Evolutionary conservation across 177 flowering plant species (phyloP), one percentile per base, ranked within the genome.

Genomic region (Tripterygium wilfordii): DNA sequence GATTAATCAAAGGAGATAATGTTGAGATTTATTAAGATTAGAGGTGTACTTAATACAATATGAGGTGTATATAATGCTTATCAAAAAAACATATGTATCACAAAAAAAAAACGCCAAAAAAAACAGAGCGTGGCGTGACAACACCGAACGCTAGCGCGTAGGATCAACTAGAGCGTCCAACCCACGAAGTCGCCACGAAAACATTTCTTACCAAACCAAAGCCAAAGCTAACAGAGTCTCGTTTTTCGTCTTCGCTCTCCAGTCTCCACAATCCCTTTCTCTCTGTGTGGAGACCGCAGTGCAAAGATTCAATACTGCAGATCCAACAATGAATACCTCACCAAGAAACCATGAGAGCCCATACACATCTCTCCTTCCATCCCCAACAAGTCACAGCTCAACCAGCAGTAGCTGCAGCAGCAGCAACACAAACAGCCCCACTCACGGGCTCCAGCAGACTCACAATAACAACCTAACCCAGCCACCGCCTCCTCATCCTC

Each of bases 401-500:
- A n/a, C 54, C 53, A 58, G 45, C 56, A 47, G 57, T 47, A 56
- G 53, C 48, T 32, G 50, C 51, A 32, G 39, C 51, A 32, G 49
- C 48, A 64, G 53, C 60, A 57, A 43, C 59, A 61, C 41, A 58
- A 51, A 13, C 48, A 64, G 32, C 65, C 47, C 24, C 74, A 57
- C 29, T 12, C 18, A 26, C 22, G 4, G 29, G 5, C 39, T 20
- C 23, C 43, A 21, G 42, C 41, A 26, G 12, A 32, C 18, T 45
- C 14, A 15, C 54, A 28, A 12, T 61, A 25, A 48, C 44, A 22
- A 14, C 50, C 38, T 38, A 21, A 36, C 7, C 49, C 58, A 48
- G 2, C 48, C 41, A 19, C 50, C 40, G 30, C 54, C 47, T 42
- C 1, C 65, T n/a, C n/a, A n/a, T 39, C 19, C 48, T 31, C 35